These are phyloP conservation scores for Porphyrellus cyaneotinctus DNA, from an alignment of 768 basidiomycete species.

Conservation along the genomic window DNA sequence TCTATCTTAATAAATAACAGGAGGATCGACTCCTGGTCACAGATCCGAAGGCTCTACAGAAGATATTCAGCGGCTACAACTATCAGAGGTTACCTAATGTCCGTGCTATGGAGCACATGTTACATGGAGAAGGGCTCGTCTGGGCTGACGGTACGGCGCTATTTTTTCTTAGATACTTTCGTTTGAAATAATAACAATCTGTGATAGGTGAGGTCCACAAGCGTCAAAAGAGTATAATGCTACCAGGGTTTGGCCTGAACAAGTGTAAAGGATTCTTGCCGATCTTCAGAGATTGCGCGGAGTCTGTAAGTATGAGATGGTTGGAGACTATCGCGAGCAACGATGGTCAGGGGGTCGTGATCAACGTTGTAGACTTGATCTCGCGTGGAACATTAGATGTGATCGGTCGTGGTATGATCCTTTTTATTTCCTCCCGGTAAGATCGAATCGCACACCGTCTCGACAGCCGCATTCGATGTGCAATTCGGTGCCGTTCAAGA, in stretches of 20 bases:
- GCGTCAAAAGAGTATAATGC: constrained; percentile 49
- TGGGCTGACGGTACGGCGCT: constrained; percentile 36
- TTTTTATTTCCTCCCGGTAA: neutral
- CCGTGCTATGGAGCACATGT: constrained; percentile 3
- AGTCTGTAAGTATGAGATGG: constrained; percentile 18
- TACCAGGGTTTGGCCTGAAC: constrained; percentile 50
- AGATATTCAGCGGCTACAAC: constrained; percentile 39
- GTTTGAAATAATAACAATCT: constrained; percentile 10
- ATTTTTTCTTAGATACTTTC: neutral
- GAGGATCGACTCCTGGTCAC: constrained; percentile 43
- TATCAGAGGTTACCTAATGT: constrained; percentile 35
- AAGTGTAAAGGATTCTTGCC: constrained; percentile 49
- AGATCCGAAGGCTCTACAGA: constrained; percentile 42
- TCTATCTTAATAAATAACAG: constrained; percentile 19
- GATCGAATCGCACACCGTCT: neutral
- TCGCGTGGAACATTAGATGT: constrained; percentile 46
- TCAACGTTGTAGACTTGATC: constrained; percentile 24
- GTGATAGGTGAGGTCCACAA: constrained; percentile 44
- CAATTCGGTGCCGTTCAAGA: constrained; percentile 2
- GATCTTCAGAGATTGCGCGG: constrained; percentile 40
- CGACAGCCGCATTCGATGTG: constrained; percentile 43
- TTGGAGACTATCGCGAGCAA: constrained; percentile 11
- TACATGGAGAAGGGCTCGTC: constrained; percentile 32
- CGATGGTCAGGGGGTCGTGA: neutral
- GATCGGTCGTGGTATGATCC: constrained; percentile 41